Evolutionary conservation across 2,329 filamentous ascomycete genomes (phyloP).

Genomic region (Paecilomyces dactylethromorphus): DNA sequence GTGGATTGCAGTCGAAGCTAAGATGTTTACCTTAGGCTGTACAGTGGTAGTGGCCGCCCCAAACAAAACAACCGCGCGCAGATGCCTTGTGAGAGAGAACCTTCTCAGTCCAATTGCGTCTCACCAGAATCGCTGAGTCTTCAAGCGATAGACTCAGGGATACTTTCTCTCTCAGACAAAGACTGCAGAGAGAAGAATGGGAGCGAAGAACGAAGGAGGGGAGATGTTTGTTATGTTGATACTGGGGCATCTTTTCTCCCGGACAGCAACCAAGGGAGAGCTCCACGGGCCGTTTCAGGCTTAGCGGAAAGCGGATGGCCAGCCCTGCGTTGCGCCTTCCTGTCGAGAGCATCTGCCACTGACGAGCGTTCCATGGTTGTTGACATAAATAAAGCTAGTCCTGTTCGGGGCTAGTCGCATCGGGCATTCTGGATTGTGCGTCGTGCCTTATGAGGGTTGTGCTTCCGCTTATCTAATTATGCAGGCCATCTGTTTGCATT

Average conservation of each 20-base stretch:
- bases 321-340: neutral
- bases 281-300: neutral
- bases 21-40: constrained; percentile 1
- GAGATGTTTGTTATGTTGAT: neutral
- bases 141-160: neutral
- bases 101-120: neutral
- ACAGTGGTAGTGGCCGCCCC: neutral
- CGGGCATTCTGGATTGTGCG: neutral
- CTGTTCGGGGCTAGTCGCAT: constrained; percentile 2
- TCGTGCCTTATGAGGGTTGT: constrained; percentile 4
- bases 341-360: neutral
- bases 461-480: neutral
- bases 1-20: neutral
- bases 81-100: neutral
- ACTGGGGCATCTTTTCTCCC: neutral
- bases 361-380: neutral
- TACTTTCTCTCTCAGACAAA: neutral
- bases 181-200: neutral
- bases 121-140: neutral
- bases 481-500: constrained; percentile 7
- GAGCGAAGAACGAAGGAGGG: neutral
- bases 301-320: neutral
- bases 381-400: constrained; percentile 15
- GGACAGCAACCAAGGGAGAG: neutral
- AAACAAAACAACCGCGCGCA: constrained; percentile 2